A percentile compares a stretch with the other conserved stretches of the same genome.
phyloP scores from a whole-genome alignment of 2,329 filamentous ascomycete species.

The Talaromyces verruculosus region DNA sequence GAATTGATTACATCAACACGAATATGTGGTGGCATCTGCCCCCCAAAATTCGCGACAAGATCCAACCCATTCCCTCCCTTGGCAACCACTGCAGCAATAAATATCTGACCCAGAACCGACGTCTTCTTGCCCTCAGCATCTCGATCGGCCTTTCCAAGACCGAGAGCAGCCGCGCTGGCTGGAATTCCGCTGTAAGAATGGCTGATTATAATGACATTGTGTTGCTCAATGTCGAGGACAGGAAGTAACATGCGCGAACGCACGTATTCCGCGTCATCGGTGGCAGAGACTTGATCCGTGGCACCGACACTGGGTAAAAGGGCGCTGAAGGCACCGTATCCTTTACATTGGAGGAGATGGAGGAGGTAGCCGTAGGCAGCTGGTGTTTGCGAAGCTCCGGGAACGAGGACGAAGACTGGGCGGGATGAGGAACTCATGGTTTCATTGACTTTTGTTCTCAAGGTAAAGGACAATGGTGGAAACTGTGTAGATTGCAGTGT shows the following conservation, averaged over 20 bases:
- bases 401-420: slow-evolving; percentile 16
- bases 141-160: slow-evolving; percentile 17
- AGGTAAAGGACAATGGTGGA: no score
- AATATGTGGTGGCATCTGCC: slow-evolving; percentile 20
- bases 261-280: slow-evolving; percentile 16
- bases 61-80: slow-evolving; percentile 21
- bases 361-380: slow-evolving; percentile 14
- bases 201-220: slow-evolving; percentile 15
- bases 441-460: no score
- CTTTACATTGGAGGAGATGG: slow-evolving; percentile 11
- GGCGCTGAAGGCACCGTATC: slow-evolving; percentile 10
- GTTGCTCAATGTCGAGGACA: slow-evolving; percentile 12
- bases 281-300: slow-evolving; percentile 5
- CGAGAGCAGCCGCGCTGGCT: slow-evolving; percentile 10
- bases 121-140: slow-evolving; percentile 21
- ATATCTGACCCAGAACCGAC: slow-evolving; percentile 26
- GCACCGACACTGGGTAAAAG: slow-evolving; percentile 18
- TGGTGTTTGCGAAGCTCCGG: slow-evolving; percentile 10
- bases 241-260: slow-evolving; percentile 16
- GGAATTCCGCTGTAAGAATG: slow-evolving; percentile 18
- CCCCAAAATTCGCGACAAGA: slow-evolving; percentile 22
- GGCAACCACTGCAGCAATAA: slow-evolving; percentile 22
- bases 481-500: no score
- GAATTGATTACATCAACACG: slow-evolving; percentile 20
- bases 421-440: background rate